These are phyloP conservation scores for Cystobasidium sp. DNA, from an alignment of 1,284 basidiomycete species.

Conservation along the genomic window DNA sequence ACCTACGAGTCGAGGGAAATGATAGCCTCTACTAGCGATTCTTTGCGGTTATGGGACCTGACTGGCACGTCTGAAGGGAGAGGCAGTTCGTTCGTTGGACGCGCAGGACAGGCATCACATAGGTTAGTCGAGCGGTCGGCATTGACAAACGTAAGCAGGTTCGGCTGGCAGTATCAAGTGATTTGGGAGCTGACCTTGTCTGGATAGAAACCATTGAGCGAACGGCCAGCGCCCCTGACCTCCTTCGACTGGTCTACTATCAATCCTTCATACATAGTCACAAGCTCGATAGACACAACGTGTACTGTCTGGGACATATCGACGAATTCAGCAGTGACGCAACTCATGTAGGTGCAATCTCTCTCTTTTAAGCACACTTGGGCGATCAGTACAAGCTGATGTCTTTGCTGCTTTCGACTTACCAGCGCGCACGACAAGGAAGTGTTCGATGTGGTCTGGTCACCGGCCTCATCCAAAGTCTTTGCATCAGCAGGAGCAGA, in stretches of 20 bases:
- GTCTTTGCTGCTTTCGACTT: slow-evolving; percentile 47
- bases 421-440: slow-evolving; percentile 97
- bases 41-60: slow-evolving; percentile 82
- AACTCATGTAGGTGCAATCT: slow-evolving; percentile 59
- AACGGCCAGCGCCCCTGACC: slow-evolving; percentile 83
- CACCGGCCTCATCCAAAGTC: slow-evolving; percentile 96
- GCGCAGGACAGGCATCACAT: slow-evolving; percentile 42
- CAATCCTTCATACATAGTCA: slow-evolving; percentile 82
- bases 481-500: slow-evolving; percentile 99
- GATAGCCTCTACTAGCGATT: slow-evolving; percentile 87
- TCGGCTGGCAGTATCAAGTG: neutral
- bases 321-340: slow-evolving; percentile 91
- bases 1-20: slow-evolving; percentile 65
- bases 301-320: slow-evolving; percentile 82
- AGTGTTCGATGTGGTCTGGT: slow-evolving; percentile 68
- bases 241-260: slow-evolving; percentile 96
- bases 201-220: slow-evolving; percentile 78
- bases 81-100: slow-evolving; percentile 57
- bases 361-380: neutral
- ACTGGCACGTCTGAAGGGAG: slow-evolving; percentile 64
- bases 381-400: neutral
- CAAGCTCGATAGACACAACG: slow-evolving; percentile 82
- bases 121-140: slow-evolving; percentile 57
- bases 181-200: neutral
- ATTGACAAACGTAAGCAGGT: slow-evolving; percentile 74